Conservation (phyloP, 2,329 filamentous ascomycete genomes). For the Sphaerostilbella broomeana region DNA sequence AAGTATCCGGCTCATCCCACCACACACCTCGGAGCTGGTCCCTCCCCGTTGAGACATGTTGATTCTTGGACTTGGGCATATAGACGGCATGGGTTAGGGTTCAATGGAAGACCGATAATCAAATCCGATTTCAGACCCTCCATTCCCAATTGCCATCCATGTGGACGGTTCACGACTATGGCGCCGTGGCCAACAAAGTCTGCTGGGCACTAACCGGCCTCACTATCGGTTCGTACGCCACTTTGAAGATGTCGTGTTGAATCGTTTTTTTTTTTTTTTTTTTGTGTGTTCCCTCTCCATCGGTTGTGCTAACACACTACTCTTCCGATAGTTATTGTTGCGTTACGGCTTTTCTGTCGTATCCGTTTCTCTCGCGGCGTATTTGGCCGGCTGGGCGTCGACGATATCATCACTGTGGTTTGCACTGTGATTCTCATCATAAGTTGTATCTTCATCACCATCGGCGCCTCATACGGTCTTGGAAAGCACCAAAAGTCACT, state of each 20-base stretch:
- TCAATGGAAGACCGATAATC: slow-evolving; percentile 11
- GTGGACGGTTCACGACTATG: slow-evolving; percentile 18
- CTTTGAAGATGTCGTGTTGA: not conserved
- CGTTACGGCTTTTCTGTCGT: slow-evolving; percentile 18
- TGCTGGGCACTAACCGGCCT: slow-evolving; percentile 23
- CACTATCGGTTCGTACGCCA: slow-evolving; percentile 16
- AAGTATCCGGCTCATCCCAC: slow-evolving; percentile 8
- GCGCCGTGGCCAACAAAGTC: slow-evolving; percentile 19
- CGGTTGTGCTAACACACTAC: not conserved
- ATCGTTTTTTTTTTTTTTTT: not conserved
- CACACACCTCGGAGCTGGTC: slow-evolving; percentile 5
- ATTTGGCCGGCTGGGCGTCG: slow-evolving; percentile 19
- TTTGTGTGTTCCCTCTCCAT: not conserved
- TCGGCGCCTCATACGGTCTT: slow-evolving; percentile 20
- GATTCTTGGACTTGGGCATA: slow-evolving; percentile 5
- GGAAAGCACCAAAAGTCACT: slow-evolving; percentile 15
- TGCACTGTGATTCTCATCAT: slow-evolving; percentile 18
- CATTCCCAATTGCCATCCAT: slow-evolving; percentile 16
- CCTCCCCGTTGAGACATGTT: slow-evolving; percentile 2
- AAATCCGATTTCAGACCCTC: slow-evolving; percentile 4
- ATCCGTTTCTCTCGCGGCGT: slow-evolving; percentile 16
- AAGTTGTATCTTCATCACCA: slow-evolving; percentile 19
- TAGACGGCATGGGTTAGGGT: slow-evolving; percentile 6
- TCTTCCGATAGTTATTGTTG: slow-evolving; percentile 16
- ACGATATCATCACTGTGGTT: slow-evolving; percentile 19